Percentiles rank a stretch among this genome's conserved stretches.
phyloP scores from a whole-genome alignment of 192 early-diverging fungal genomes.

The Coemansia sp. region DNA sequence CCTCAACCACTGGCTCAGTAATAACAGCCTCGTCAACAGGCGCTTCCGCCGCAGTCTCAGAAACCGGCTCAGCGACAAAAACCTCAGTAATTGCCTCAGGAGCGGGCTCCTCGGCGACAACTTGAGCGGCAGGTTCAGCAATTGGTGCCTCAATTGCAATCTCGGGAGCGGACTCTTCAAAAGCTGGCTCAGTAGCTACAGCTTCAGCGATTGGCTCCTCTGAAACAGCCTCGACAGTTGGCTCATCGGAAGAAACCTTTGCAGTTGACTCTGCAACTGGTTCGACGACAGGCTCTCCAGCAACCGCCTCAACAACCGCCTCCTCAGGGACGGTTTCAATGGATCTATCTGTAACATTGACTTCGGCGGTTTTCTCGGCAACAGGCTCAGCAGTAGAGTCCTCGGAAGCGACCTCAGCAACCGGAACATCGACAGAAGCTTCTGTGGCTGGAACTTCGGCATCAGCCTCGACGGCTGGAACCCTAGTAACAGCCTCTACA shows the following conservation, averaged over 20 bases:
- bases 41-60: not conserved
- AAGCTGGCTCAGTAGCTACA: not conserved
- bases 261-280: too few relatives aligned
- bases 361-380: too few relatives aligned
- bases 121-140: not conserved
- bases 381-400: too few relatives aligned
- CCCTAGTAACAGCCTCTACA: not conserved
- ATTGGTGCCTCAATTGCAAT: not conserved
- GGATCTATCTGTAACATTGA: not conserved
- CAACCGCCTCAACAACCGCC: not conserved
- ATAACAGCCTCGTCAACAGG: not conserved
- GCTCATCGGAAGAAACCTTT: too few relatives aligned
- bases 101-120: not conserved
- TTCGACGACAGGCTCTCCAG: too few relatives aligned
- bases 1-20: slow-evolving; percentile 2
- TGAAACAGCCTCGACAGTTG: not conserved
- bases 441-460: not conserved
- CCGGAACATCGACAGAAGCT: not conserved
- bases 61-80: not conserved
- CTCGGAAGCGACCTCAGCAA: not conserved
- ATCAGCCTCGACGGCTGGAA: too few relatives aligned
- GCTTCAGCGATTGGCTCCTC: not conserved
- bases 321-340: not conserved
- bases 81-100: not conserved
- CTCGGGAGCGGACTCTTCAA: slow-evolving; percentile 4